Percentiles rank a stretch among this genome's conserved stretches.
Evolutionary conservation across 306 rosid species (phyloP).

Genomic region (Mucuna pruriens): DNA sequence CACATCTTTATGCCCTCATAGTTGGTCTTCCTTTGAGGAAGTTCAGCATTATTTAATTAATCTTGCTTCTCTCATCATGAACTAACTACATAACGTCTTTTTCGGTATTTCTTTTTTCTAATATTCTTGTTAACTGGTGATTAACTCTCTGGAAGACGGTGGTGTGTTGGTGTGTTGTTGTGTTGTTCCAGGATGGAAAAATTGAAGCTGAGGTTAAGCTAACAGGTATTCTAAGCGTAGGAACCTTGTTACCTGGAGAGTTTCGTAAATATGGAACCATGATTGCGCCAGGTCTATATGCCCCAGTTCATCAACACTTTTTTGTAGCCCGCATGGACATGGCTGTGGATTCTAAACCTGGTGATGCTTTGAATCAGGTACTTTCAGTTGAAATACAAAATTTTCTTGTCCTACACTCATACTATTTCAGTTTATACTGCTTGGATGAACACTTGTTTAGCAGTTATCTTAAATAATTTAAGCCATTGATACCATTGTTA

Average conservation of each 20-base stretch:
- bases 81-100: background rate
- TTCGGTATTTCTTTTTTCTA: background rate
- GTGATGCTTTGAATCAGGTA: conserved; percentile 86
- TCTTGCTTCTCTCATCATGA: background rate
- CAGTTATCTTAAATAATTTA: background rate
- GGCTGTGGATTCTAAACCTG: conserved; percentile 92
- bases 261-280: conserved; percentile 79
- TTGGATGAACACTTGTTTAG: background rate
- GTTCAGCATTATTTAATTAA: conserved; percentile 11
- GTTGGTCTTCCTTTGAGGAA: background rate
- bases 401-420: background rate
- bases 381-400: background rate
- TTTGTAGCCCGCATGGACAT: conserved; percentile 91
- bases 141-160: conserved; percentile 29
- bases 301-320: conserved; percentile 88
- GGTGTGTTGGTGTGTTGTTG: conserved; percentile 14
- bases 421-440: background rate
- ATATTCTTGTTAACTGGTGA: background rate
- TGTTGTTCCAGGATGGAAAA: conserved; percentile 72
- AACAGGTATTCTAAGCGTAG: conserved; percentile 86
- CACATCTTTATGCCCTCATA: background rate
- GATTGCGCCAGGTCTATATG: conserved; percentile 83
- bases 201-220: conserved; percentile 89
- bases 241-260: conserved; percentile 83
- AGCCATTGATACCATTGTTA: background rate